Conservation (phyloP, 1,284 basidiomycete genomes). For the Vanrija pseudolonga region DNA sequence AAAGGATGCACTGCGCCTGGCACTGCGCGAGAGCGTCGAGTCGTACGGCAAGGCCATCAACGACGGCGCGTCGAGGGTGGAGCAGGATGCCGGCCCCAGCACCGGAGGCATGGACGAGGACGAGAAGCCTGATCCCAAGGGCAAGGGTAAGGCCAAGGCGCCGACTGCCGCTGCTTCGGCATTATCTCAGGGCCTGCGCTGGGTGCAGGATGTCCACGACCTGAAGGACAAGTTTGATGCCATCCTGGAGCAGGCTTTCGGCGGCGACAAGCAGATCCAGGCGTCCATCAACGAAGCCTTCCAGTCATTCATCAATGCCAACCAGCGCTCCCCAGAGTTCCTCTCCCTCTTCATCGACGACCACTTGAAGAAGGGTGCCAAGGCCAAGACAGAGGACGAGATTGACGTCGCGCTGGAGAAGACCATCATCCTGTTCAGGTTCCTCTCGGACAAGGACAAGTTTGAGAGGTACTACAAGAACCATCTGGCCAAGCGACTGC, state of each 20-base stretch:
- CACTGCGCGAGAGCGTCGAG: constrained; percentile 71
- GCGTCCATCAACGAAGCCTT: constrained; percentile 88
- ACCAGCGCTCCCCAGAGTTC: constrained; percentile 85
- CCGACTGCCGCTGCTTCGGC: constrained; percentile 30
- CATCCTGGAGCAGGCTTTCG: constrained; percentile 69
- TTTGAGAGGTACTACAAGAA: constrained; percentile 98
- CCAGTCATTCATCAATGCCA: constrained; percentile 84
- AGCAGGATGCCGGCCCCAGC: constrained; percentile 35
- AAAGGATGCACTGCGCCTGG: constrained; percentile 61
- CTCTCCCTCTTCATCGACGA: constrained; percentile 98
- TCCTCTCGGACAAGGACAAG: constrained; percentile 90
- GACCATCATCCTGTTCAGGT: constrained; percentile 93
- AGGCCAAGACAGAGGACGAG: constrained; percentile 94
- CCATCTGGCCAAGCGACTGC: constrained; percentile 87
- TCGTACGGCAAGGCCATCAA: constrained; percentile 80
- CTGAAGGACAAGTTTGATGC: constrained; percentile 87
- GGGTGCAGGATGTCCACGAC: constrained; percentile 90
- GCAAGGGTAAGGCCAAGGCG: constrained; percentile 59
- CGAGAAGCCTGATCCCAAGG: constrained; percentile 51
- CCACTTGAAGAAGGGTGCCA: constrained; percentile 90
- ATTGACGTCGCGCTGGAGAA: constrained; percentile 86
- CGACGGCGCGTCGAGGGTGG: constrained; percentile 47
- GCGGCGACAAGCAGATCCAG: constrained; percentile 73
- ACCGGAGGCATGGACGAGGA: constrained; percentile 20
- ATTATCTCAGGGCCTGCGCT: constrained; percentile 66